Conservation (phyloP, 495 filamentous ascomycete species). For the Xylaria intraflava region DNA sequence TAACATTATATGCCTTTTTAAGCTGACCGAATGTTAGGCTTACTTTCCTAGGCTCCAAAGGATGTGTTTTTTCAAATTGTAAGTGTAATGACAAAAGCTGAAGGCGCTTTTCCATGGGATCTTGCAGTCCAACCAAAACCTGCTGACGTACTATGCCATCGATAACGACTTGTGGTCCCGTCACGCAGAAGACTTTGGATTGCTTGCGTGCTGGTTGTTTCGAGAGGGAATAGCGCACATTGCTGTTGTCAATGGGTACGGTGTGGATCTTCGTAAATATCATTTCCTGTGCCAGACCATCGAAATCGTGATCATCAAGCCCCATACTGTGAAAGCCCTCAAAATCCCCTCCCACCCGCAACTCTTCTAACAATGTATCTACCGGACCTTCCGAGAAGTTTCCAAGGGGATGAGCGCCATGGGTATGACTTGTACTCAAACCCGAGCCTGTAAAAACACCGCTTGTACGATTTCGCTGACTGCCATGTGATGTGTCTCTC, state of each 20-base stretch:
- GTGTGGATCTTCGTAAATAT: slow-evolving; percentile 66
- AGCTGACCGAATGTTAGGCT: slow-evolving; percentile 37
- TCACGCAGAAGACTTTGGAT: slow-evolving; percentile 59
- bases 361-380: slow-evolving; percentile 66
- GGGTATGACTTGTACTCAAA: slow-evolving; percentile 33
- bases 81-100: slow-evolving; percentile 58
- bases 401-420: slow-evolving; percentile 31
- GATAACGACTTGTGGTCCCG: slow-evolving; percentile 47
- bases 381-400: slow-evolving; percentile 61
- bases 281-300: slow-evolving; percentile 67
- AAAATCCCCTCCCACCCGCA: slow-evolving; percentile 52
- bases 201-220: slow-evolving; percentile 41
- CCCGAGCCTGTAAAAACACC: slow-evolving; percentile 38
- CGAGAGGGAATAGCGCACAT: slow-evolving; percentile 49
- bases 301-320: slow-evolving; percentile 59
- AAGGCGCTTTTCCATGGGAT: slow-evolving; percentile 57
- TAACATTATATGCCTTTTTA: slow-evolving; percentile 51
- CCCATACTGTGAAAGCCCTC: slow-evolving; percentile 66
- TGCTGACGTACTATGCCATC: slow-evolving; percentile 44
- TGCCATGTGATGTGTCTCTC: slow-evolving; percentile 68
- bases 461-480: slow-evolving; percentile 56
- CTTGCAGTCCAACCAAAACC: slow-evolving; percentile 63
- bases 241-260: slow-evolving; percentile 57
- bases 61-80: slow-evolving; percentile 26
- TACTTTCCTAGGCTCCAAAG: slow-evolving; percentile 19